Evolutionary conservation across 2,329 filamentous ascomycete species (phyloP), one percentile per base, ranked within the genome.

Genomic region (Chaetothyriales sp.): DNA sequence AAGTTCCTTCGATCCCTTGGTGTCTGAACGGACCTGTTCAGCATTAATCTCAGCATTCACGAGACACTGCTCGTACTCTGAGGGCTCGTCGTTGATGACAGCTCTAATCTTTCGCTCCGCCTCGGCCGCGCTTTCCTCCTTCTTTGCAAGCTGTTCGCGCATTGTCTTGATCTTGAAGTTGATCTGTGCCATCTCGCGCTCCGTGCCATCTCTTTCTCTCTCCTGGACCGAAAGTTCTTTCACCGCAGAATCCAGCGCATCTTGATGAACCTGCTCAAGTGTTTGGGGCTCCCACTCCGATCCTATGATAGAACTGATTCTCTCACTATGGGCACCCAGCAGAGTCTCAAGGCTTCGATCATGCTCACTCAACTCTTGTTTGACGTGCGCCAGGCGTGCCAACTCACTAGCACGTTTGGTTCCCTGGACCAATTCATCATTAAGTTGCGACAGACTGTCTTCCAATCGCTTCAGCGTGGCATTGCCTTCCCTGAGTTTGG

Each of bases 361-460:
- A 50, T 83, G 79, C 57, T 87, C 82, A 55, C 79, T 78, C 25
- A 87, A 67, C 61, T 95, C 85, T 59, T 88, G 89, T 61, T 84
- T 88, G 32, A 89, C 75, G 59, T 85, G 81, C 51, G 94, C 86
- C 9, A 98, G 74, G 59, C 85, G 83, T 10, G 90, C 92, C 39
- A 88, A 77, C 55, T 94, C 88, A 3, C 83, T 80, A 5, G 88
- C 87, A 51, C 85, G 77, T 51, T 82, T 81, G 2, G 85, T 94
- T 52, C 83, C 86, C 60, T 93, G 84, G 7, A 88, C 77, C 36
- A 95, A 77, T 63, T 96, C 90, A n/a, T 76, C 71, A 44, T 83
- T 82, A 25, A 96, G 73, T 57, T 75, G 80, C 36, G 84, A 79
- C 53, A 77, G 82, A 60, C 84, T 79, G 18, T 77, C 79, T 60